Conservation (phyloP, 768 basidiomycete species). For the Crucibulum laeve region DNA sequence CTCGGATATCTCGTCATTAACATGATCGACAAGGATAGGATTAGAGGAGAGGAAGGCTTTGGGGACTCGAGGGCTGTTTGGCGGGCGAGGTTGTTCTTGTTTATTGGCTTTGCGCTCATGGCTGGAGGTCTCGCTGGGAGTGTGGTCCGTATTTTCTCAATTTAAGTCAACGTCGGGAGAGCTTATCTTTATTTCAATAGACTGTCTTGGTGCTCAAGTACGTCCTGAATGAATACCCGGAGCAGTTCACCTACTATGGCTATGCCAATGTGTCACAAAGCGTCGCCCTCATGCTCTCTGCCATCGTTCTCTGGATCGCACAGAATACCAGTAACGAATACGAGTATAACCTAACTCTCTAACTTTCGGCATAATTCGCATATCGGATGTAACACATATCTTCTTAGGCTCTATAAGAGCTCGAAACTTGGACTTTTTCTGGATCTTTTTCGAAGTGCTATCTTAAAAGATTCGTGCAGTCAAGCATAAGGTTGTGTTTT, state of each 20-base stretch:
- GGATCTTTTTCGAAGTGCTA: too few species aligned
- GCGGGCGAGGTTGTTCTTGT: slow-evolving; percentile 86
- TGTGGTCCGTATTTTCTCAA: slow-evolving; percentile 56
- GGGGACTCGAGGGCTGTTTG: slow-evolving; percentile 85
- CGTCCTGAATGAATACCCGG: slow-evolving; percentile 56
- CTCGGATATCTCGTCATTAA: slow-evolving; percentile 92
- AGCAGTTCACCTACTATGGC: slow-evolving; percentile 78
- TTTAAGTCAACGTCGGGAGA: neutral
- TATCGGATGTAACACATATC: too few species aligned
- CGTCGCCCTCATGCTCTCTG: slow-evolving; percentile 71
- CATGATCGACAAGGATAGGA: slow-evolving; percentile 90
- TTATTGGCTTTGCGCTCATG: slow-evolving; percentile 96
- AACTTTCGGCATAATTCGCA: too few species aligned
- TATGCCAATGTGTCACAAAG: slow-evolving; percentile 87
- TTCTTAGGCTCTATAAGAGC: too few species aligned
- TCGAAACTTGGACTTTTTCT: too few species aligned
- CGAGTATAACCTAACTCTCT: slow-evolving; percentile 79
- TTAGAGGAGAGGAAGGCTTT: slow-evolving; percentile 74
- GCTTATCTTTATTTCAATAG: slow-evolving; percentile 30
- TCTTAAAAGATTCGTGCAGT: too few species aligned
- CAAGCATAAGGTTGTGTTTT: too few species aligned
- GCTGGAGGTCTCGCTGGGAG: slow-evolving; percentile 98
- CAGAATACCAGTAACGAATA: slow-evolving; percentile 77
- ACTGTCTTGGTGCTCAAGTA: slow-evolving; percentile 84
- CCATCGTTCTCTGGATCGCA: slow-evolving; percentile 82